Conservation (phyloP, 495 filamentous ascomycete species). For the Lasiosphaeris hirsuta region DNA sequence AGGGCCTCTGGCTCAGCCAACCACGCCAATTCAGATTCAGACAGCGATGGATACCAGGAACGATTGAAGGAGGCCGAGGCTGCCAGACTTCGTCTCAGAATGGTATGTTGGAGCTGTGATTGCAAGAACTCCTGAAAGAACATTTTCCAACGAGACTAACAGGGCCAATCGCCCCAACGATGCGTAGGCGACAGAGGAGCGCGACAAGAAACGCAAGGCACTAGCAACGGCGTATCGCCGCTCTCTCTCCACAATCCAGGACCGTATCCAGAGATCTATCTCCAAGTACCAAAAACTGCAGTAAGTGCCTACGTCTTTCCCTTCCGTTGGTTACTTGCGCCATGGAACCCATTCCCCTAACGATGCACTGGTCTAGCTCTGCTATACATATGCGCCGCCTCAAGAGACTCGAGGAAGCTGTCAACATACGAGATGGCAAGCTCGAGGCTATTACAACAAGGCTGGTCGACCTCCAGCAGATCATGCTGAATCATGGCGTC, state of each 20-base stretch:
- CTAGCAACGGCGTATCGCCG: slow-evolving; percentile 13
- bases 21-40: slow-evolving; percentile 18
- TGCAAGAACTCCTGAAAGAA: too few species aligned
- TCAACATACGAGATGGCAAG: slow-evolving; percentile 23
- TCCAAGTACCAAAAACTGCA: slow-evolving; percentile 18
- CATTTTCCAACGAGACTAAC: neutral
- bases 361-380: neutral
- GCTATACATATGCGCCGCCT: slow-evolving; percentile 7
- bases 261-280: slow-evolving; percentile 19
- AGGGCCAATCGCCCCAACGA: neutral
- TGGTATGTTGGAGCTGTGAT: slow-evolving; percentile 3
- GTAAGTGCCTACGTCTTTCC: slow-evolving; percentile 12
- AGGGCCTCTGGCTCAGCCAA: neutral
- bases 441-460: slow-evolving; percentile 16
- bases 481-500: slow-evolving; percentile 22
- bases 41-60: slow-evolving; percentile 16
- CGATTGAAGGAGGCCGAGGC: slow-evolving; percentile 20
- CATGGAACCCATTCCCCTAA: neutral
- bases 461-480: slow-evolving; percentile 22
- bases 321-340: neutral
- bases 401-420: slow-evolving; percentile 16
- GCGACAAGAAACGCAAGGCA: slow-evolving; percentile 22
- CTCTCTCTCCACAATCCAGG: slow-evolving; percentile 13
- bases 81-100: slow-evolving; percentile 18
- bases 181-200: slow-evolving; percentile 21